These are phyloP conservation scores for Aspergillus homomorphus DNA, from an alignment of 495 filamentous ascomycete species.

Conservation along the genomic window DNA sequence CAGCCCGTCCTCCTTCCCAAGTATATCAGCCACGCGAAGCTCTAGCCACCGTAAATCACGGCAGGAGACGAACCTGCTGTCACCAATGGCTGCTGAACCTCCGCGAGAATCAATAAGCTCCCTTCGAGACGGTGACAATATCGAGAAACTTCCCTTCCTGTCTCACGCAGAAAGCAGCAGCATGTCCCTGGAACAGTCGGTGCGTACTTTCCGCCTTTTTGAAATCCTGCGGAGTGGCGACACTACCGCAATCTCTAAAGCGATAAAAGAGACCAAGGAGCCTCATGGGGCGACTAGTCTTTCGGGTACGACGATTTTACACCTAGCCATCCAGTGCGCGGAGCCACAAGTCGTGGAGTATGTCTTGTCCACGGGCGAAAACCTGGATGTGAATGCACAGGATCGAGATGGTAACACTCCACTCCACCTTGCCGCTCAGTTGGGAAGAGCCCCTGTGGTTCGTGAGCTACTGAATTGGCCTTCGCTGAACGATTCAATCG, in stretches of 20 bases:
- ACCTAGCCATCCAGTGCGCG: conserved; percentile 95
- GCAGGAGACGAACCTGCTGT: conserved; percentile 25
- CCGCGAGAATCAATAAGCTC: conserved; percentile 28
- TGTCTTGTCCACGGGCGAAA: conserved; percentile 66
- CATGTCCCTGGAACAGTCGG: conserved; percentile 84
- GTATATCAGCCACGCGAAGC: conserved; percentile 31
- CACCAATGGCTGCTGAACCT: conserved; percentile 25
- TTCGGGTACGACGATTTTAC: conserved; percentile 83
- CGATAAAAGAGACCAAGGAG: conserved; percentile 68
- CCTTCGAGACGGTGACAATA: conserved; percentile 28
- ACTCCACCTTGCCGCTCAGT: conserved; percentile 79
- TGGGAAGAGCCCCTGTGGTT: conserved; percentile 76
- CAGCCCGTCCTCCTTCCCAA: conserved; percentile 15
- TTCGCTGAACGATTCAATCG: conserved; percentile 81
- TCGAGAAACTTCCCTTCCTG: conserved; percentile 34
- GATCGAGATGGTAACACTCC: conserved; percentile 94
- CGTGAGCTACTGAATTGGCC: conserved; percentile 73
- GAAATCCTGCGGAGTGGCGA: conserved; percentile 89
- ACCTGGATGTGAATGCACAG: conserved; percentile 79
- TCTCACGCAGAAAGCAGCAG: conserved; percentile 29
- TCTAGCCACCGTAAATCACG: conserved; percentile 29
- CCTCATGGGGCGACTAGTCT: conserved; percentile 44
- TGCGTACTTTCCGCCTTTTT: conserved; percentile 89
- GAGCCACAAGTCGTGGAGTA: conserved; percentile 95
- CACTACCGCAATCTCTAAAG: conserved; percentile 82